Percentiles rank a stretch among this genome's conserved stretches.
Conservation (phyloP, 805 yeast genomes). For the Spathaspora girioi region DNA sequence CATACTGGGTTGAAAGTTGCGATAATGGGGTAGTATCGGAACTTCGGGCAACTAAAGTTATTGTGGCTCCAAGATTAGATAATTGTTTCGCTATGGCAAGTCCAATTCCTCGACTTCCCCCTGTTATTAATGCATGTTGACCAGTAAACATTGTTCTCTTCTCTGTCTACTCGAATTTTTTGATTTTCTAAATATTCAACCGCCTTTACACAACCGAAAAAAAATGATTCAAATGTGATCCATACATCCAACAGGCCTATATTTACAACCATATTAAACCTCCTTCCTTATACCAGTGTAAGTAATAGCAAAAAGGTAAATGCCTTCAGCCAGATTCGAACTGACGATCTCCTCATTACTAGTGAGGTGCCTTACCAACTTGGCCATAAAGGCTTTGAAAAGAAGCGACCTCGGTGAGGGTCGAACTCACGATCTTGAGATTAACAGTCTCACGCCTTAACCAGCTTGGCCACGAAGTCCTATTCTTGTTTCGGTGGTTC, state of each 20-base stretch:
- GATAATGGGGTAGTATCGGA: slow-evolving; percentile 31
- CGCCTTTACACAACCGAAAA: too few relatives aligned
- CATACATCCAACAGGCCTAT: not conserved
- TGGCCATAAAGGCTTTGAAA: slow-evolving; percentile 16
- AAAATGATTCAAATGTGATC: too few relatives aligned
- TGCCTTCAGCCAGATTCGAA: slow-evolving; percentile 11
- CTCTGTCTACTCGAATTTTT: not conserved
- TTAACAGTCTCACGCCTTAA: slow-evolving; percentile 8
- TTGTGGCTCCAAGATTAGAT: slow-evolving; percentile 28
- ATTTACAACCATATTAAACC: not conserved
- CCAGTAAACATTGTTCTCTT: slow-evolving; percentile 6
- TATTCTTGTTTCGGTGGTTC: not conserved
- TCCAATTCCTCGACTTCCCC: slow-evolving; percentile 40
- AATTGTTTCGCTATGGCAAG: slow-evolving; percentile 22
- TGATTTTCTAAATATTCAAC: too few relatives aligned
- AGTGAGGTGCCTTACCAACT: slow-evolving; percentile 13
- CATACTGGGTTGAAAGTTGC: slow-evolving; percentile 5
- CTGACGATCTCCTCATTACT: slow-evolving; percentile 13
- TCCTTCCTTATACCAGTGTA: too few relatives aligned
- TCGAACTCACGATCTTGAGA: slow-evolving; percentile 7
- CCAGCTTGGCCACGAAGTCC: slow-evolving; percentile 8
- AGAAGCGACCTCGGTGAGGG: slow-evolving; percentile 5
- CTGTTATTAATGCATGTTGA: slow-evolving; percentile 35
- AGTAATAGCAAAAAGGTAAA: slow-evolving; percentile 4
- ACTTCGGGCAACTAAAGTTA: slow-evolving; percentile 27